Base-by-base conservation (phyloP, 257 asterid genomes). In the Solanum megistacrolobum region DNA sequence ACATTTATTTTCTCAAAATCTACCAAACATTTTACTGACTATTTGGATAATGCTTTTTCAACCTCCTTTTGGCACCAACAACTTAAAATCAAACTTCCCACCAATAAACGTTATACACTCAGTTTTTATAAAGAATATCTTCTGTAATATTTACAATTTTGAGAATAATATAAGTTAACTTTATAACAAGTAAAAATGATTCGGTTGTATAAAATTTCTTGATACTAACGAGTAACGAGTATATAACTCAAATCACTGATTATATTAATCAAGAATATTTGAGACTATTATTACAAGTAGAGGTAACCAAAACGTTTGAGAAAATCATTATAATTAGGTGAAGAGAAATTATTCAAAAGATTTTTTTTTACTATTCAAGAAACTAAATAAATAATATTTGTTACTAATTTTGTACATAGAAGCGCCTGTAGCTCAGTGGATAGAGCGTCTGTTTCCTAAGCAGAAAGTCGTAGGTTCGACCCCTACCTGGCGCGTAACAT, bases 361-460 rank as follows among this genome's bases (percentile, higher is more conserved):
- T 48, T 20, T 8, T 3, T 2, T 73, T 16, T 23, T 20, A 2
- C 14, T 36, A 35, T 21, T 21, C 1, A 9, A 20, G 0, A 20
- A 21, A 2, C 0, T 1, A 1, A 0, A 1, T 0, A 21, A 36
- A 36, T 23, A 74, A 1, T 1, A 23, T 36, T 12, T 2, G 1
- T 41, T 6, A 10, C 11, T 1, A n/a, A n/a, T n/a, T n/a, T n/a
- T n/a, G n/a, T n/a, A n/a, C 4, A 7, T 0, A 6, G 18, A 43
- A 46, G 98, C 96, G 98, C 96, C 95, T 94, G 98, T 96, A 95
- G 99, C 98, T 96, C 98, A 96, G 98, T 94, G 99, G 99, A 94
- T 94, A 94, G 98, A 94, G 98, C 97, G 96, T 95, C 95, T 95
- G 96, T 96, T 95, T 96, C 97, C 98, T 95, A 96, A 96, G 98